Evolutionary conservation across 805 yeast species (phyloP).

Genomic region (Saccharomycopsis fibuligera): DNA sequence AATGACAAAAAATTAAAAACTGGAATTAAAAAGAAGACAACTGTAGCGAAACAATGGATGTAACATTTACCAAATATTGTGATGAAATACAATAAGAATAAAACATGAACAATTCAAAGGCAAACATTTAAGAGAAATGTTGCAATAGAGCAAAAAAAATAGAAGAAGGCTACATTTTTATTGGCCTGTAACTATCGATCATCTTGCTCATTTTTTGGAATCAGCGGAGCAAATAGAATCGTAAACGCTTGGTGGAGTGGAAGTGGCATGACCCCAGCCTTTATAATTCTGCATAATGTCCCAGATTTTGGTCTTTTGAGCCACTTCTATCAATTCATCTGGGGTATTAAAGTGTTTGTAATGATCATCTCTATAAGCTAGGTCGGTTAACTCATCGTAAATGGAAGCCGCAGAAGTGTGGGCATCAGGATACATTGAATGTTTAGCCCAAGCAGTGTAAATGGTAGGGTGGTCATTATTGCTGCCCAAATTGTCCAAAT

Average conservation of each 20-base stretch:
- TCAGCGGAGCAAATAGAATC: neutral
- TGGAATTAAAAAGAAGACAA: no score
- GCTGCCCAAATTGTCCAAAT: neutral
- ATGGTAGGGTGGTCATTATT: conserved; percentile 7
- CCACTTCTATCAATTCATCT: conserved; percentile 1
- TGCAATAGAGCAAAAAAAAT: neutral
- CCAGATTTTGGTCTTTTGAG: neutral
- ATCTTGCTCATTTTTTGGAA: no score
- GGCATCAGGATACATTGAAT: conserved; percentile 4
- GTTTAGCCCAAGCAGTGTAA: conserved; percentile 10
- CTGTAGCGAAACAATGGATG: no score
- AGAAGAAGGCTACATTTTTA: neutral
- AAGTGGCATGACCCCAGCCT: conserved; percentile 7
- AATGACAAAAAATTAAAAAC: no score
- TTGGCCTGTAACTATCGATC: no score
- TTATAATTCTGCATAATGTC: neutral
- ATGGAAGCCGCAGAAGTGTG: neutral
- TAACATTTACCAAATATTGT: no score
- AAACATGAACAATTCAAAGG: neutral
- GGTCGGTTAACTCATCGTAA: conserved; percentile 1
- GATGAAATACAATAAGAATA: no score
- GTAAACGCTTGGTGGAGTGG: neutral
- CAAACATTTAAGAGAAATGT: neutral
- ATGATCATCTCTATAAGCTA: conserved; percentile 10
- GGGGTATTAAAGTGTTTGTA: conserved; percentile 5